phyloP scores from a whole-genome alignment of 225 moss, liverwort and hornwort genomes.

The Pseudisothecium myosuroides region DNA sequence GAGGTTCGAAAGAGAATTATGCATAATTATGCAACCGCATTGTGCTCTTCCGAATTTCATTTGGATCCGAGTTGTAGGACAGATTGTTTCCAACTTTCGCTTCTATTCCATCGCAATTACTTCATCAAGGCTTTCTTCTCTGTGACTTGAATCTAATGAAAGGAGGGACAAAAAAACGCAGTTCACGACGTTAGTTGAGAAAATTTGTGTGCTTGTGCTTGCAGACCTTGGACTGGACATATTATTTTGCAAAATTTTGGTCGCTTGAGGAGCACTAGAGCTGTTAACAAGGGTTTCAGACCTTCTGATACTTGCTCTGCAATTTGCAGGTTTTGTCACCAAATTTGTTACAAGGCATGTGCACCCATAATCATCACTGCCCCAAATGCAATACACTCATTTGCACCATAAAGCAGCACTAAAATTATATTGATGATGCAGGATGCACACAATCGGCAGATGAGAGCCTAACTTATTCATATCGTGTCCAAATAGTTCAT shows the following conservation, averaged over 20 bases:
- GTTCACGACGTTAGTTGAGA: neutral
- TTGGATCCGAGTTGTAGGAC: neutral
- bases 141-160: neutral
- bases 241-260: neutral
- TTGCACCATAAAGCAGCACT: neutral
- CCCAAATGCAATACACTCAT: neutral
- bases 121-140: neutral
- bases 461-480: neutral
- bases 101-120: neutral
- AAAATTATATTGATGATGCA: neutral
- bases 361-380: neutral
- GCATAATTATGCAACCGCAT: neutral
- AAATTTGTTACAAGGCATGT: neutral
- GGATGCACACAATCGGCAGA: neutral
- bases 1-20: neutral
- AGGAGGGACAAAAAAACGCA: neutral
- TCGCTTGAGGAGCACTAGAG: neutral
- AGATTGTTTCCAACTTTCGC: neutral
- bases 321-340: neutral
- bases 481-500: neutral
- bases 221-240: neutral
- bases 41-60: neutral
- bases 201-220: neutral
- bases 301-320: neutral
- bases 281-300: neutral